Evolutionary conservation across 139 green algal species (phyloP), one percentile per base, ranked within the genome.

Genomic region (Diplosphaera chodatii): DNA sequence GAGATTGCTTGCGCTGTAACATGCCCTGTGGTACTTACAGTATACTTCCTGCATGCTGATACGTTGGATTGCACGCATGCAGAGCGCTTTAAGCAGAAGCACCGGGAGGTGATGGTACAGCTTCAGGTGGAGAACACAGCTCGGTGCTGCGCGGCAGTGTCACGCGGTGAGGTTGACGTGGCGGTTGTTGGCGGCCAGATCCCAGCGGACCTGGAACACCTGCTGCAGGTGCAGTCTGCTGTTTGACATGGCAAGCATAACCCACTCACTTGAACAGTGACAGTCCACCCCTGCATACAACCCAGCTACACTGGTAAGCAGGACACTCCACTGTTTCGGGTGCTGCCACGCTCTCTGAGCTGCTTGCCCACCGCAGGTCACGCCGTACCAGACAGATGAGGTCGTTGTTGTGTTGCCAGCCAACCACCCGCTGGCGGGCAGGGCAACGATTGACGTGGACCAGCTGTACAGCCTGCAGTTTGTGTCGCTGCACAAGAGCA

Each of bases 91-190:
- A 75, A 68, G 64, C 40, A 41, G 27, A 13, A 40, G n/a, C 64
- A 75, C 33, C 56, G 40, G 20, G 63, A 66, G n/a, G 75, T 85
- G 27, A 67, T 28, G n/a, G 64, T 85, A 3, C 34, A 77, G 31
- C 67, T 85, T 27, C 62, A 73, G 16, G 79, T 85, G 75, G 74
- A 79, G 63, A 79, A 79, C 68, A 79, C 74, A 31, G 40, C 56
- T 34, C 63, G 55, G 27, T 81, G 76, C 63, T 85, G 79, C 68
- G 29, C 27, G n/a, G 68, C 69, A 1, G 79, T 85, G 10, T 56
- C 76, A 4, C 28, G 63, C 16, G 79, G 79, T 0, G 79, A 79
- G 34, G 62, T 79, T 2, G 76, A 85, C 56, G 72, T 78, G n/a
- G 79, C 75, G 2, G 64, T 85, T 8, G 75, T 85, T 13, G 79